These are phyloP conservation scores for Magnolia sinica DNA, from an alignment of 164 flowering plant species.

Conservation along the genomic window DNA sequence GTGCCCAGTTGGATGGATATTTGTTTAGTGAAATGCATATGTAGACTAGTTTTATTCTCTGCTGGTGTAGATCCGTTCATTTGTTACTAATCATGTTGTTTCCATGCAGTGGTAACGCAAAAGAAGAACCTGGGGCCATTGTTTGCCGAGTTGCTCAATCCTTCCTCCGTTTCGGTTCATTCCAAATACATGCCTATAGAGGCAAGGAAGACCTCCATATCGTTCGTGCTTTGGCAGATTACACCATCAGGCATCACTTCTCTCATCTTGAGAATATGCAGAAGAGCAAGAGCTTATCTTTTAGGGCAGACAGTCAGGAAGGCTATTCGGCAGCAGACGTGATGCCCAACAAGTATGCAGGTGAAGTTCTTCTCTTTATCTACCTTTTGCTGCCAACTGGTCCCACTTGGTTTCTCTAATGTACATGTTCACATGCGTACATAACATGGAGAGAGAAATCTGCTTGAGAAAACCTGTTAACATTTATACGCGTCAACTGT, in stretches of 20 bases:
- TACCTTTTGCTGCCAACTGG: neutral
- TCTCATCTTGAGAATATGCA: slow-evolving; percentile 79
- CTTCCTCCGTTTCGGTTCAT: slow-evolving; percentile 96
- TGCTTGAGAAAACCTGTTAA: slow-evolving; percentile 8
- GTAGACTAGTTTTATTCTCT: neutral
- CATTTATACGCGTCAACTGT: slow-evolving; percentile 5
- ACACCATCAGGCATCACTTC: slow-evolving; percentile 78
- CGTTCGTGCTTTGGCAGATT: slow-evolving; percentile 80
- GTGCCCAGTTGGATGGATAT: too few relatives aligned
- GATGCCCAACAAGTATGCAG: slow-evolving; percentile 96
- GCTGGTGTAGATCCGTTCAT: neutral
- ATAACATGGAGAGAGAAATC: neutral
- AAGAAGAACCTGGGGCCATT: slow-evolving; percentile 98
- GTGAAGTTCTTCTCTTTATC: slow-evolving; percentile 13
- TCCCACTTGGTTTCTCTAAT: neutral
- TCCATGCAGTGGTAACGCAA: slow-evolving; percentile 85
- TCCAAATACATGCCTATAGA: slow-evolving; percentile 93
- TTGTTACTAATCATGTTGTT: slow-evolving; percentile 3
- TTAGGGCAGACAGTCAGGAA: slow-evolving; percentile 57
- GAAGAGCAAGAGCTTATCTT: slow-evolving; percentile 68
- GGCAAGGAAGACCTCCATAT: slow-evolving; percentile 78
- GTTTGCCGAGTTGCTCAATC: slow-evolving; percentile 96
- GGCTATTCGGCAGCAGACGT: slow-evolving; percentile 76
- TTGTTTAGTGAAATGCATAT: too few relatives aligned
- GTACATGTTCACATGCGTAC: neutral